Evolutionary conservation across 2,329 filamentous ascomycete species (phyloP).

Genomic region (Dothistroma pini): DNA sequence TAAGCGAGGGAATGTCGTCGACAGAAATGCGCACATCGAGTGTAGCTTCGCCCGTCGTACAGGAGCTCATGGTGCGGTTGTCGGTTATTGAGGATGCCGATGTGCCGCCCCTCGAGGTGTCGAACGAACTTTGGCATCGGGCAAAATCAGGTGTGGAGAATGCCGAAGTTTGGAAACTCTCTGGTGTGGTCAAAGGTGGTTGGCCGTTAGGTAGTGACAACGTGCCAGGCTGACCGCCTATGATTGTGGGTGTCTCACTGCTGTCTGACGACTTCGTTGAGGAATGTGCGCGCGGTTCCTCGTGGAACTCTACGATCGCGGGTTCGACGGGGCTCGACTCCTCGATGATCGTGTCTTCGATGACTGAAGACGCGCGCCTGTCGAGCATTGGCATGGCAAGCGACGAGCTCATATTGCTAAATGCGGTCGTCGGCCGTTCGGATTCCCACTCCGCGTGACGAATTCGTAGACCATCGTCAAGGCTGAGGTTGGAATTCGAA

Average conservation of each 20-base stretch:
- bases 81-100: constrained; percentile 70
- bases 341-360: constrained; percentile 36
- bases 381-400: constrained; percentile 28
- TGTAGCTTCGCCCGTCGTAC: constrained; percentile 69
- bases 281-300: constrained; percentile 48
- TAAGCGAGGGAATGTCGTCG: constrained; percentile 70
- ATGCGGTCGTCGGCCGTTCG: constrained; percentile 20
- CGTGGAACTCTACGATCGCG: constrained; percentile 45
- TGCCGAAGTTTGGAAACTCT: constrained; percentile 56
- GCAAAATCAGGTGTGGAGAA: constrained; percentile 61
- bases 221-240: constrained; percentile 36
- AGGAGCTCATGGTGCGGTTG: constrained; percentile 66
- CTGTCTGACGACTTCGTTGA: constrained; percentile 50
- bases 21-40: constrained; percentile 68
- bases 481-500: constrained; percentile 4
- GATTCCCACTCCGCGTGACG: constrained; percentile 23
- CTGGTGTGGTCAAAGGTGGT: constrained; percentile 60
- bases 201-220: constrained; percentile 37
- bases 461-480: constrained; percentile 25
- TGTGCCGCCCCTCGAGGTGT: constrained; percentile 69
- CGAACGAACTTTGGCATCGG: constrained; percentile 63
- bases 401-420: constrained; percentile 14
- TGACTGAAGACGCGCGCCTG: constrained; percentile 30
- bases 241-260: constrained; percentile 39
- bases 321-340: constrained; percentile 39